Conservation (phyloP, 352 stramenopile genomes). For the Pythium myriotylum region DNA sequence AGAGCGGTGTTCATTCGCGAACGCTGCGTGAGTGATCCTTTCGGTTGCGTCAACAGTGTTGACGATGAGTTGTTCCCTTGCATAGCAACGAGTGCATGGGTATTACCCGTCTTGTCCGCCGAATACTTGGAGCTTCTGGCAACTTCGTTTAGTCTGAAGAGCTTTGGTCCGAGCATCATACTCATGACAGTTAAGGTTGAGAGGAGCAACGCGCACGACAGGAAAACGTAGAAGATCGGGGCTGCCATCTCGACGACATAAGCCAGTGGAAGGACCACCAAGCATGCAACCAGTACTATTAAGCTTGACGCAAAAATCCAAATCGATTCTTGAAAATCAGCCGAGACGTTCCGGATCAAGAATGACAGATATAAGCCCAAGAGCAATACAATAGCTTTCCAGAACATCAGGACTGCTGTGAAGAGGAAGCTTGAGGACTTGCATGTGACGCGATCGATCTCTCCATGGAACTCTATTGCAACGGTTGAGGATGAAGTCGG, state of each 20-base stretch:
- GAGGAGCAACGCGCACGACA: conserved; percentile 26
- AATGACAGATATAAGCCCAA: conserved; percentile 33
- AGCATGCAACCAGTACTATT: conserved; percentile 27
- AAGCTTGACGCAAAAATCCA: conserved; percentile 42
- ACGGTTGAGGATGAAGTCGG: conserved; percentile 6
- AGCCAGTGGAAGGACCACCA: conserved; percentile 35
- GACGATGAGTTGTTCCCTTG: no score
- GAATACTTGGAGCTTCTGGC: no score
- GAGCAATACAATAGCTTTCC: conserved; percentile 36
- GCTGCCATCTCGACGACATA: conserved; percentile 38
- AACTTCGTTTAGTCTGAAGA: conserved; percentile 2
- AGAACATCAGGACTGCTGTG: conserved; percentile 35
- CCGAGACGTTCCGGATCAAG: conserved; percentile 34
- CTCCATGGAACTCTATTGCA: conserved; percentile 17
- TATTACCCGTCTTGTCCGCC: no score
- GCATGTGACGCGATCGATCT: conserved; percentile 26
- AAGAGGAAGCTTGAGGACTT: conserved; percentile 37
- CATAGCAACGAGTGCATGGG: no score
- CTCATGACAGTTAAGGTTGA: conserved; percentile 29
- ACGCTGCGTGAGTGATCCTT: no score
- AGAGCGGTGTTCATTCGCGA: no score
- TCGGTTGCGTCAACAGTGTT: no score
- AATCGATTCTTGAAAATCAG: conserved; percentile 49
- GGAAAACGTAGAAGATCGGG: conserved; percentile 30
- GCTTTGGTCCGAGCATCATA: conserved; percentile 37